Conservation (phyloP, 1,284 basidiomycete species). For the Ganoderma sp. region DNA sequence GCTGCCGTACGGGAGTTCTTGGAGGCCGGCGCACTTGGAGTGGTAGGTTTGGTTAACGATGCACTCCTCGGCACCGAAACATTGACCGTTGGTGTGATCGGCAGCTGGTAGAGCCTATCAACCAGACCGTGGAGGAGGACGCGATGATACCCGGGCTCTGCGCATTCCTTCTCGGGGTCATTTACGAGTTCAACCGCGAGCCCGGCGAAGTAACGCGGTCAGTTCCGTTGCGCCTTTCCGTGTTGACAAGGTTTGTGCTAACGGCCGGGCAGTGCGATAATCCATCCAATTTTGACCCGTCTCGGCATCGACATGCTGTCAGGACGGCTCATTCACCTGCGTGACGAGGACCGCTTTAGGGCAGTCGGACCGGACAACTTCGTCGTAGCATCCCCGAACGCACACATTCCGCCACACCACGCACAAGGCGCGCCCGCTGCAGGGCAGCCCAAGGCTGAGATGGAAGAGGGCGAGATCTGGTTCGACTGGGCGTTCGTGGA, state of each 20-base stretch:
- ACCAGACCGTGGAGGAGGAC: constrained; percentile 87
- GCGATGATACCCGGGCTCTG: constrained; percentile 90
- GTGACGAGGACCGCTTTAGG: constrained; percentile 93
- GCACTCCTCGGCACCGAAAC: background rate
- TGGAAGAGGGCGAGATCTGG: constrained; percentile 86
- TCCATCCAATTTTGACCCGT: constrained; percentile 86
- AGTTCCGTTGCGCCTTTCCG: constrained; percentile 24
- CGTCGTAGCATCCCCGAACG: constrained; percentile 57
- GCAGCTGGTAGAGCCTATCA: constrained; percentile 92
- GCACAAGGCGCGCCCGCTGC: constrained; percentile 39
- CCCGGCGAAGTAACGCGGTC: constrained; percentile 90
- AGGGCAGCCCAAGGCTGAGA: constrained; percentile 41
- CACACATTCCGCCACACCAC: constrained; percentile 39
- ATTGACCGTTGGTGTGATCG: background rate
- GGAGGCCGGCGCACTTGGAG: constrained; percentile 87
- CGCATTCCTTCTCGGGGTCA: constrained; percentile 90
- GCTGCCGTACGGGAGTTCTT: constrained; percentile 88
- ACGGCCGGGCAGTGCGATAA: constrained; percentile 63
- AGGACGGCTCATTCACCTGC: constrained; percentile 83
- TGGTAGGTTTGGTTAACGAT: constrained; percentile 60
- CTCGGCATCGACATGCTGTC: constrained; percentile 89
- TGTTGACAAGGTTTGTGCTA: background rate
- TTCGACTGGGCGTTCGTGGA: constrained; percentile 99
- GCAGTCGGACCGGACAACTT: constrained; percentile 83
- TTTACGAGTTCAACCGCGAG: constrained; percentile 95